phyloP scores from a whole-genome alignment of 2,329 filamentous ascomycete genomes.

The Macroventuria anomochaeta region DNA sequence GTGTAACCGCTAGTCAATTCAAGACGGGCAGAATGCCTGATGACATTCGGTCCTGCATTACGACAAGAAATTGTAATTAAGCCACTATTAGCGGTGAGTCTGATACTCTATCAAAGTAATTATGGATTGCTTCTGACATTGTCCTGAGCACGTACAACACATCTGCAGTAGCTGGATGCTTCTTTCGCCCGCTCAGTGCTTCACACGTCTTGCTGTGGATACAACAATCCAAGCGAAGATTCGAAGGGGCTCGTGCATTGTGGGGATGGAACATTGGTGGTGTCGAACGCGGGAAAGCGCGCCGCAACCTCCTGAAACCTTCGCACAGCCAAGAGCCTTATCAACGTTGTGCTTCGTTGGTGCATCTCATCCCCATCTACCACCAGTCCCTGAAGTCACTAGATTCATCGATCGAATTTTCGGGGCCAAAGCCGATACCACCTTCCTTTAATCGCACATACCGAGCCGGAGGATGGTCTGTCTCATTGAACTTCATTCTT shows the following conservation, averaged over 20 bases:
- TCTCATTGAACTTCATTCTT: conserved; percentile 10
- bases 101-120: not conserved
- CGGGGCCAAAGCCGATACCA: not conserved
- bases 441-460: conserved; percentile 1
- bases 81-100: not conserved
- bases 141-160: conserved; percentile 28
- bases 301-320: conserved; percentile 8
- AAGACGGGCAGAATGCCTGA: not conserved
- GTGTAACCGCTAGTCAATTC: not conserved
- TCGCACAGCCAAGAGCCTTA: conserved; percentile 27
- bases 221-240: conserved; percentile 1
- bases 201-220: conserved; percentile 21
- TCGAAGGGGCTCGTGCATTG: conserved; percentile 7
- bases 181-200: conserved; percentile 18
- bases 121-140: conserved; percentile 3
- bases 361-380: not conserved
- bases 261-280: conserved; percentile 17
- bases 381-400: not conserved
- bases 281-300: not conserved
- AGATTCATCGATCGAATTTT: not conserved
- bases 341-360: conserved; percentile 24
- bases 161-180: conserved; percentile 36
- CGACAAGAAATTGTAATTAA: not conserved
- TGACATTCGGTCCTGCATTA: not conserved
- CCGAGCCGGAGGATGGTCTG: not conserved